These are phyloP conservation scores for Aspergillus latus DNA, from an alignment of 2,329 filamentous ascomycete genomes.

Conservation along the genomic window DNA sequence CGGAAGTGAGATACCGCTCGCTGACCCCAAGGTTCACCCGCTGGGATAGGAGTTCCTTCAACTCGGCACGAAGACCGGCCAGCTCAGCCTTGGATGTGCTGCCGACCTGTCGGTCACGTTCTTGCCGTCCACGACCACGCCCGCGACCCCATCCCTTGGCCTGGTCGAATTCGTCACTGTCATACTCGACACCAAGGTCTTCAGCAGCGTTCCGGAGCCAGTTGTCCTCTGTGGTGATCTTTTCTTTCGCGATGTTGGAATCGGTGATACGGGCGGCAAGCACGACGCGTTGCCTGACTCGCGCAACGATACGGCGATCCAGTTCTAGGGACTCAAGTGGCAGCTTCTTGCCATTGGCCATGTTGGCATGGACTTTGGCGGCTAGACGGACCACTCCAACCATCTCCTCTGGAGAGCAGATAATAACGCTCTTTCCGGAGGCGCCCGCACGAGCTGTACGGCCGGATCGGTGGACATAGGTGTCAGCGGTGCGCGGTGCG, in stretches of 20 bases:
- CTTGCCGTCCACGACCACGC: slow-evolving; percentile 71
- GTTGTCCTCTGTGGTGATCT: slow-evolving; percentile 76
- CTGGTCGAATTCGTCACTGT: slow-evolving; percentile 78
- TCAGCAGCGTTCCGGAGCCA: slow-evolving; percentile 84
- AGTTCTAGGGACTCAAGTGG: slow-evolving; percentile 73
- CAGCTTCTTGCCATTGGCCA: slow-evolving; percentile 59
- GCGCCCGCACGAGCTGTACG: slow-evolving; percentile 83
- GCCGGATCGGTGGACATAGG: slow-evolving; percentile 92
- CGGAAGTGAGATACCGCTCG: slow-evolving; percentile 77
- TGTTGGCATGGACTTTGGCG: slow-evolving; percentile 75
- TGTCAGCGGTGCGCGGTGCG: slow-evolving; percentile 84
- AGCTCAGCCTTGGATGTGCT: slow-evolving; percentile 72
- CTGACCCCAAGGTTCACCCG: slow-evolving; percentile 86
- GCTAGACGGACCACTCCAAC: slow-evolving; percentile 78
- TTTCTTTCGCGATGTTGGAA: slow-evolving; percentile 79
- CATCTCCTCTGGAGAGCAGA: slow-evolving; percentile 91
- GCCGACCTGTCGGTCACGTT: slow-evolving; percentile 70
- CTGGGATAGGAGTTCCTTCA: slow-evolving; percentile 68
- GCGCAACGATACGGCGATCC: slow-evolving; percentile 73
- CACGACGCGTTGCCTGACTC: slow-evolving; percentile 72
- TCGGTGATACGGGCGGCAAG: slow-evolving; percentile 89
- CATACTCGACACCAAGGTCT: slow-evolving; percentile 90
- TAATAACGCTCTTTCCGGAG: slow-evolving; percentile 76
- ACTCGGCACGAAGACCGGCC: slow-evolving; percentile 65
- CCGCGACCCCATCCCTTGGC: slow-evolving; percentile 52